Evolutionary conservation across 768 basidiomycete species (phyloP), one percentile per base, ranked within the genome.

Genomic region (Trametes villosa): DNA sequence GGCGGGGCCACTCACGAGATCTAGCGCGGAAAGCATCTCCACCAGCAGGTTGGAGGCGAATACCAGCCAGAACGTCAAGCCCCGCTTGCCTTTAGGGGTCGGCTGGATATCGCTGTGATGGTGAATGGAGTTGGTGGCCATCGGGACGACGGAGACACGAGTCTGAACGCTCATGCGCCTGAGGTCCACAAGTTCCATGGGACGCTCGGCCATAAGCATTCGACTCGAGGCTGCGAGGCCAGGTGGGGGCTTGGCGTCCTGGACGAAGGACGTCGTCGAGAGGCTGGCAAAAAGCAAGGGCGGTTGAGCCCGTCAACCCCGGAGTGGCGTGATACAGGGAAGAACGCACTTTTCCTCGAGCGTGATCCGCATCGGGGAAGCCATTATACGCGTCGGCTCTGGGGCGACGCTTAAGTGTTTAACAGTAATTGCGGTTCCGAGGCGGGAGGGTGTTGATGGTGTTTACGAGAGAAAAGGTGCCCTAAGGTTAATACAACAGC

Each of bases 1-100:
- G 31, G 9, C 2, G 4, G 24, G 18, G 1, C 12, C 13, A 44
- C 63, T 34, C 44, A 64, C 63, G 38, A 65, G 46, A 29, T 65
- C 64, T 13, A 65, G 56, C 0, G 60, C 64, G 15, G 59, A 61
- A 2, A 65, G 60, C 40, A 65, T 46, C 42, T 65, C 59, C 27
- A 61, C 60, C 0, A 61, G 22, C 4, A 64, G 53, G 0, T 18
- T 59, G 20, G 57, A 59, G 2, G 50, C 42, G 47, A 62, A 61
- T 17, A 58, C 54, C 56, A 62, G 50, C 64, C 64, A 65, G 31
- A 65, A 65, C 5, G 4, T 47, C 42, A 53, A 57, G 4, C 63
- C 63, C 1, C 61, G 53, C 34, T 51, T 42, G 53, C 53, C 53
- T 22, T 54, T 54, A 9, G 53, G 53, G 9, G 53, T 54, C 22